Evolutionary conservation across 768 basidiomycete species (phyloP).

Genomic region (Naganishia onofrii): DNA sequence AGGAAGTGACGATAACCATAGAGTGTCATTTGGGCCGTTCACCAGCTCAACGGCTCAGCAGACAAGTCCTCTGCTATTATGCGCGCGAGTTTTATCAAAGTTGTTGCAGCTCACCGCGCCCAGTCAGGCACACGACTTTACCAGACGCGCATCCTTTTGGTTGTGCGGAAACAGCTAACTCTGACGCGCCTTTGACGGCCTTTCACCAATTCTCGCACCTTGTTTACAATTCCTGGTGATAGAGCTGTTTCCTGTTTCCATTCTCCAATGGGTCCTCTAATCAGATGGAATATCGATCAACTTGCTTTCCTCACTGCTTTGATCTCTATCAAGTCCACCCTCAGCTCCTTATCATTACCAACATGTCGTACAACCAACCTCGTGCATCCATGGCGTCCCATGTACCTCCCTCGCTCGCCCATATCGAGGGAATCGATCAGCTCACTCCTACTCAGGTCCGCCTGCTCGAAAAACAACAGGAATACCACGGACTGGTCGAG

Average conservation of each 20-base stretch:
- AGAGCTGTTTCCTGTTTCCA: too few relatives aligned
- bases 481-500: conserved; percentile 51
- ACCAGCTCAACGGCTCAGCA: too few relatives aligned
- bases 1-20: too few relatives aligned
- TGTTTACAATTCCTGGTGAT: conserved; percentile 4
- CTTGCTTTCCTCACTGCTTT: background rate
- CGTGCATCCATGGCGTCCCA: conserved; percentile 24
- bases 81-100: too few relatives aligned
- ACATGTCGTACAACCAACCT: conserved; percentile 16
- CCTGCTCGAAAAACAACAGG: conserved; percentile 52
- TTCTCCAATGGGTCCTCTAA: background rate
- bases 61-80: too few relatives aligned
- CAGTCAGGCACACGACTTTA: too few relatives aligned
- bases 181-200: too few relatives aligned
- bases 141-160: too few relatives aligned
- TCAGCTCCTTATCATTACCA: background rate
- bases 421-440: conserved; percentile 24
- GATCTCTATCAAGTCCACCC: too few relatives aligned
- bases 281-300: background rate
- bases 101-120: too few relatives aligned
- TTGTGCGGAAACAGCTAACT: too few relatives aligned
- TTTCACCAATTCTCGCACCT: background rate
- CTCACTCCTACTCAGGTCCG: conserved; percentile 43
- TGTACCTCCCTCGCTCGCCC: conserved; percentile 19
- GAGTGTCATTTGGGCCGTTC: too few relatives aligned